Base-by-base conservation (phyloP, 306 rosid genomes). In the Rubus idaeus region DNA sequence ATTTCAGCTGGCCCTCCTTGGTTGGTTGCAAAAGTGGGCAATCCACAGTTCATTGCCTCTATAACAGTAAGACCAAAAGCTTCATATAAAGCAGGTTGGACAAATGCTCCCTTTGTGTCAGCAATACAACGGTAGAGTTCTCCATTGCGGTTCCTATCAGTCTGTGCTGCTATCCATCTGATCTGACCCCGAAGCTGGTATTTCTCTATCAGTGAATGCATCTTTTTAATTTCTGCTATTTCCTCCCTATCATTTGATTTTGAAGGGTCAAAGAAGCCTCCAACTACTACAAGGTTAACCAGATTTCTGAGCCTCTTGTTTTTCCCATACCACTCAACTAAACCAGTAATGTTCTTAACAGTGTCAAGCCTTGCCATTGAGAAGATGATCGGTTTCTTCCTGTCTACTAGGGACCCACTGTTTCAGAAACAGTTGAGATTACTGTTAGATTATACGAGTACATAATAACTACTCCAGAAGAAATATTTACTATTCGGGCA, bases 1-100 rank as follows among this genome's bases (percentile, higher is more conserved):
- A 91, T 91, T 87, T 94, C 97, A 56, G 98, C 96, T 0, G 98
- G 98, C 45, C 98, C 98, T 23, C 98, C 98, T 89, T 94, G 98
- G 72, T 87, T 94, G 50, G 98, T 94, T 35, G 97, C 98, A 89
- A 94, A 94, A 39, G 97, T 91, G 21, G 98, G 97, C 75, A 94
- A 80, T 65, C 97, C 98, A 76, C 94, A 91, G 85, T 89, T 94
- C 98, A 94, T 94, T 81, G 98, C 98, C 87, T 94, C 98, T 67
- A 94, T 94, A 80, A 94, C 98, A 26, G 98, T 94, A 20, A 94
- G 89, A 44, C 98, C 98, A 71, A 94, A 94, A 69, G 98, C 97
- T 86, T 94, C 98, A 83, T 90, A 94, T 10, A 94, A 74, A 66
- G 98, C 97, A 73, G 97, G 98, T 71, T 91, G 98, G 52, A 94